These are phyloP conservation scores for Castanospermum australe DNA, from an alignment of 306 rosid species.

Conservation along the genomic window DNA sequence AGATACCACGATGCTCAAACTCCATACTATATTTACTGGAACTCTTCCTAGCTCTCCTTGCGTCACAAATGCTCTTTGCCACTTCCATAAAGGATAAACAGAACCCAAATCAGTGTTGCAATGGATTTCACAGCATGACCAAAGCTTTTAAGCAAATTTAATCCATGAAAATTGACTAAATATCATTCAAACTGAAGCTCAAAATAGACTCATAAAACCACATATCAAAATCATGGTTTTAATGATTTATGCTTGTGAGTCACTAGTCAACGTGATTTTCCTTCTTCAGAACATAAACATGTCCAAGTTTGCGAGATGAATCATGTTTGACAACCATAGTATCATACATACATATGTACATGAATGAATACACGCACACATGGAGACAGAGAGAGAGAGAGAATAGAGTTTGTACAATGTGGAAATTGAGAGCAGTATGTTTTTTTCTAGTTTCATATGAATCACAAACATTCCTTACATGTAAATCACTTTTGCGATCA, in stretches of 20 bases:
- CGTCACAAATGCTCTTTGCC: too few species aligned
- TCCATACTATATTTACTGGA: too few species aligned
- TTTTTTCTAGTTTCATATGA: neutral
- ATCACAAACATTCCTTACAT: constrained; percentile 34
- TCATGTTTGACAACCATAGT: too few species aligned
- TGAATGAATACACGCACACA: neutral
- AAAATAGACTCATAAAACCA: too few species aligned
- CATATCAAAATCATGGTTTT: neutral
- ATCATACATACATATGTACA: neutral
- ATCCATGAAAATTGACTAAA: too few species aligned
- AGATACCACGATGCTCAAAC: too few species aligned
- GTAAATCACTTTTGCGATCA: neutral
- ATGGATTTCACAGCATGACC: too few species aligned
- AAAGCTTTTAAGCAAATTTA: too few species aligned
- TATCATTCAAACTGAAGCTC: neutral
- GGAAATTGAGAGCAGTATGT: neutral
- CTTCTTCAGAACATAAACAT: neutral
- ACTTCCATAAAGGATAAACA: too few species aligned
- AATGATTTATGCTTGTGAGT: neutral
- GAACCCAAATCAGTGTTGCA: too few species aligned
- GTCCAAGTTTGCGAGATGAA: neutral
- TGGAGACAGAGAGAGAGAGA: neutral
- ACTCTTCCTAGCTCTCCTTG: too few species aligned
- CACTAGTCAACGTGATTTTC: neutral
- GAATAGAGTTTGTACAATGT: neutral